Evolutionary conservation across 2,329 filamentous ascomycete species (phyloP), one percentile per base, ranked within the genome.

Genomic region (Alternaria gaisen): DNA sequence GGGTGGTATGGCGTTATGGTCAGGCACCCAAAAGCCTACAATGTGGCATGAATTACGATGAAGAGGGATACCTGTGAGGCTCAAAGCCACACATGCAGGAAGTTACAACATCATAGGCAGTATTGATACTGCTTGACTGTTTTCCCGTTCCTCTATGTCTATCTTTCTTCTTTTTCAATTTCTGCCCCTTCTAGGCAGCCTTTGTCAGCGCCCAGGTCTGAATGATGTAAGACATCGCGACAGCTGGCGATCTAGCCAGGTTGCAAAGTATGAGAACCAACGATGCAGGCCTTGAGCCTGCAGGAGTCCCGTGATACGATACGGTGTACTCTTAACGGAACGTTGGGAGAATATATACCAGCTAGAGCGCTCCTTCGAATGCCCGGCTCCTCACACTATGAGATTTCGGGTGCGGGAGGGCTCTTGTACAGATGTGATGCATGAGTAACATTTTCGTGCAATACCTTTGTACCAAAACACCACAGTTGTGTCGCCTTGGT

Each of bases 271-370:
- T 22, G 24, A 70, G 50, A 44, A 73, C 79, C 80, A 82, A 77
- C 80, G 80, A 78, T 77, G 80, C 75, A 79, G 76, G 71, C 79
- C 76, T 76, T 72, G 78, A 79, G 73, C 72, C 76, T 79, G 79
- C 75, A 80, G 77, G 77, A 76, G 77, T 76, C 70, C 72, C 70
- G 73, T 74, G 68, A 61, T 55, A 65, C 61, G 28, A 67, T 70
- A 68, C 74, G 77, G 68, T 57, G 73, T 68, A 65, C 73, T 75
- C 77, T 79, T 80, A 82, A 82, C 80, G 80, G 80, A 82, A 80
- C 80, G 80, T 80, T 82, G 80, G 80, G 66, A 82, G 66, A 82
- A 64, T 63, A 65, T 78, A 66, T 47, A 40, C 50, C 50, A 54
- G n/a, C 9, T 54, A 16, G 53, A n/a, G 30, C 30, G 38, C 50